phyloP scores from a whole-genome alignment of 495 filamentous ascomycete species.

The Extremus antarcticus region DNA sequence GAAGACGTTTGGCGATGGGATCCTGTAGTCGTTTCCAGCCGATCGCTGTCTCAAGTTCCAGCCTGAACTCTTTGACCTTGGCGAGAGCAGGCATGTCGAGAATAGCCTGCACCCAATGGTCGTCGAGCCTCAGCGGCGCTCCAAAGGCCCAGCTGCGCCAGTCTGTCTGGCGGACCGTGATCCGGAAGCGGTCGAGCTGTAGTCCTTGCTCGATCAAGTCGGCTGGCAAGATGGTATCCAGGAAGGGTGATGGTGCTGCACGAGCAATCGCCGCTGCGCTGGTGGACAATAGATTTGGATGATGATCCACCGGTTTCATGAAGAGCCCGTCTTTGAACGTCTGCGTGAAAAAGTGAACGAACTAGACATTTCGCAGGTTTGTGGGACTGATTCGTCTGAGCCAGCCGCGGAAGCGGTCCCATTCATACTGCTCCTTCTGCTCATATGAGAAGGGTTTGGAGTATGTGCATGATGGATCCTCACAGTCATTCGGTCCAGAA shows the following conservation, averaged over 20 bases:
- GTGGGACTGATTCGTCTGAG: background rate
- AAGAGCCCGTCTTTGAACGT: background rate
- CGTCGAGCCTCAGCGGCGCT: background rate
- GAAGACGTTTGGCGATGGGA: background rate
- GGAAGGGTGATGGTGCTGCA: too few species aligned
- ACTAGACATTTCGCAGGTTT: background rate
- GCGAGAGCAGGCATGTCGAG: background rate
- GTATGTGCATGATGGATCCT: too few species aligned
- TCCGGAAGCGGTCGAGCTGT: background rate
- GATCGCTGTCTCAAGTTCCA: background rate
- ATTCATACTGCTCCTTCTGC: too few species aligned
- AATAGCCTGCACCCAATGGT: background rate
- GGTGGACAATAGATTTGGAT: too few species aligned
- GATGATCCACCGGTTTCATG: background rate
- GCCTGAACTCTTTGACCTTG: background rate
- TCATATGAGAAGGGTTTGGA: too few species aligned
- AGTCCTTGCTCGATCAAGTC: background rate
- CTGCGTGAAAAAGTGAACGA: background rate
- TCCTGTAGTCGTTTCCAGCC: background rate
- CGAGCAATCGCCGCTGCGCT: too few species aligned
- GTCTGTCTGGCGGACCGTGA: background rate
- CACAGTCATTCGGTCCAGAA: too few species aligned
- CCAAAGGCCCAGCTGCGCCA: background rate
- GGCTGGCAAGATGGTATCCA: background rate
- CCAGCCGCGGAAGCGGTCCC: too few species aligned